These are phyloP conservation scores for Lagenaria siceraria DNA, from an alignment of 306 rosid species.

Conservation along the genomic window DNA sequence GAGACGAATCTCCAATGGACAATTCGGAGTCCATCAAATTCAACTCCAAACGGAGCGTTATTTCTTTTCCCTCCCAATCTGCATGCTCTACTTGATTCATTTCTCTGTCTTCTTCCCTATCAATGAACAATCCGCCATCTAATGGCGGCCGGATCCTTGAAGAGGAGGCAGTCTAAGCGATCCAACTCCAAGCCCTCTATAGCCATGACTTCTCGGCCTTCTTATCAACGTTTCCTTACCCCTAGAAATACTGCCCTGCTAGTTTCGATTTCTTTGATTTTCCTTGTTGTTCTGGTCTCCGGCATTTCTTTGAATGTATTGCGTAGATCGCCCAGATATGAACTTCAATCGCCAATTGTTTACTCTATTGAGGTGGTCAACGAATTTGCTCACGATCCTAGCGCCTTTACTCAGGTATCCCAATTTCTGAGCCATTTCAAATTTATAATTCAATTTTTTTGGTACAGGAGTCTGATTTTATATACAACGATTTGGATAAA, in stretches of 20 bases:
- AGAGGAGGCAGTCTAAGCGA: slow-evolving; percentile 28
- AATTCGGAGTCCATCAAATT: not conserved
- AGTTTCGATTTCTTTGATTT: slow-evolving; percentile 15
- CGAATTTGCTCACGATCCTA: slow-evolving; percentile 74
- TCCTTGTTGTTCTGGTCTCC: slow-evolving; percentile 22
- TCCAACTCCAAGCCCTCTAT: slow-evolving; percentile 9
- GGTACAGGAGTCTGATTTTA: not conserved
- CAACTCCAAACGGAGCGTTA: not conserved
- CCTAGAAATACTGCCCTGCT: slow-evolving; percentile 13
- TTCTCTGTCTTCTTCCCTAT: not conserved
- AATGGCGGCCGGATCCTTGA: slow-evolving; percentile 50
- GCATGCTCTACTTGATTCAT: not conserved
- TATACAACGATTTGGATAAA: not conserved
- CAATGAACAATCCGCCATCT: not conserved
- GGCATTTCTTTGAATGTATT: slow-evolving; percentile 30
- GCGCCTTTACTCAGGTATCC: slow-evolving; percentile 79
- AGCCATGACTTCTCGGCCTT: slow-evolving; percentile 39
- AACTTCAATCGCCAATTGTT: not conserved
- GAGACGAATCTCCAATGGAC: not conserved
- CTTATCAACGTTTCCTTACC: not conserved
- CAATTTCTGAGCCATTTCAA: not conserved
- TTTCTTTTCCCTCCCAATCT: not conserved
- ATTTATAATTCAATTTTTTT: not conserved
- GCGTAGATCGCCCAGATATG: slow-evolving; percentile 11
- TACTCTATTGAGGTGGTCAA: slow-evolving; percentile 55